Base-by-base conservation (phyloP, 2,329 filamentous ascomycete species). In the Neodidymelliopsis sp. region DNA sequence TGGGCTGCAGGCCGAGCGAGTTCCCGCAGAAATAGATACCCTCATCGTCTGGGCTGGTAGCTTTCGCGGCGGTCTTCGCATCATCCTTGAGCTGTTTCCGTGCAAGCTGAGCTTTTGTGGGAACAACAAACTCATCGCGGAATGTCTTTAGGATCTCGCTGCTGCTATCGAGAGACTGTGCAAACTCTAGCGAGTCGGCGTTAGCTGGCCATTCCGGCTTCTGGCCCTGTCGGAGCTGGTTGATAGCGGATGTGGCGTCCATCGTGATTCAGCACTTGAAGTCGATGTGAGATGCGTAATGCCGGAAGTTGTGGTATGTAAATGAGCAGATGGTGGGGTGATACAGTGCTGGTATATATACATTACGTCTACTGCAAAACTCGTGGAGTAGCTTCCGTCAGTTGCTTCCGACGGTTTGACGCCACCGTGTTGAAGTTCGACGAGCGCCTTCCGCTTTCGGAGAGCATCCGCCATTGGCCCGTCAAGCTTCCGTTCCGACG, bases 1-100 rank as follows among this genome's bases (percentile, higher is more conserved):
- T 85, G 20, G 91, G 91, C 70, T 96, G 91, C 2, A 92, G 82
- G 25, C 91, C 91, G 1, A 96, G 80, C 0, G 91, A 96, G 75
- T 96, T 96, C 43, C 91, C 91, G 60, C 91, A 93, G 54, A 96
- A 86, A 72, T 96, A 96, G 47, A 90, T 86, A 54, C 79, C 81
- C 42, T 75, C 74, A 10, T 79, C 65, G 7, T 70, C 69, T 8
- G 63, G 54, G n/a, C 71, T 62, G 30, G 70, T 70, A 6, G 60
- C 64, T 19, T 47, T 34, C 7, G 57, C 59, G 19, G 61, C 49
- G 3, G 65, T 66, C 42, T 55, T 56, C 22, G 61, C 47, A 16
- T 79, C 65, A 10, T 70, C 70, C 7, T 60, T 62, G n/a, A 74
- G 62, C 29, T 73, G 83, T 59, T 80, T 86, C 51, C 87, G 81